These are phyloP conservation scores for Colletotrichum sidae DNA, from an alignment of 2,329 filamentous ascomycete species.

Conservation along the genomic window DNA sequence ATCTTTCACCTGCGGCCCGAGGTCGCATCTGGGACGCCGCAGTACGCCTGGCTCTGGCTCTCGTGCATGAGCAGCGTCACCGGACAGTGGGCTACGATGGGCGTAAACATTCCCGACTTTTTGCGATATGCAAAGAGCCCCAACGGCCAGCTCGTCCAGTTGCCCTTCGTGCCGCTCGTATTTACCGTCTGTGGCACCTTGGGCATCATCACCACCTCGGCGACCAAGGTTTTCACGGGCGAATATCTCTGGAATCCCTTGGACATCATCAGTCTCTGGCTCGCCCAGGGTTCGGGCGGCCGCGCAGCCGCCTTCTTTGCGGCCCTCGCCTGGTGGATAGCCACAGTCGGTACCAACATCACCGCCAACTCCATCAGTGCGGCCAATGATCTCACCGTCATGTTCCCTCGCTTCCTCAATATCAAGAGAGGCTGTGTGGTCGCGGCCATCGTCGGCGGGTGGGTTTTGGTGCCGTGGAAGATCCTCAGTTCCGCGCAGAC, in stretches of 20 bases:
- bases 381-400: conserved; percentile 67
- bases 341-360: conserved; percentile 67
- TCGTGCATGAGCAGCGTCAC: conserved; percentile 37
- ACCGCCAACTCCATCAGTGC: conserved; percentile 66
- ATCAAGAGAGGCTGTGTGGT: conserved; percentile 67
- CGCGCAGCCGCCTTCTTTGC: conserved; percentile 59
- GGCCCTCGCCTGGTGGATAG: conserved; percentile 64
- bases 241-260: conserved; percentile 62
- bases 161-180: conserved; percentile 59
- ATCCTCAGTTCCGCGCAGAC: conserved; percentile 69
- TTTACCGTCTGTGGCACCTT: conserved; percentile 57
- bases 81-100: conserved; percentile 46
- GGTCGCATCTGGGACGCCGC: conserved; percentile 22
- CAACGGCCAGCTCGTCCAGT: conserved; percentile 37
- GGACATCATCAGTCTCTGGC: conserved; percentile 58
- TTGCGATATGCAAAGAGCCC: conserved; percentile 44
- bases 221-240: conserved; percentile 57
- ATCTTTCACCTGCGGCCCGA: conserved; percentile 36
- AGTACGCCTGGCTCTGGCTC: conserved; percentile 35
- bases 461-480: conserved; percentile 74
- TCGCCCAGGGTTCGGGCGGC: conserved; percentile 53
- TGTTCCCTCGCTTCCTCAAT: conserved; percentile 65
- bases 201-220: conserved; percentile 67
- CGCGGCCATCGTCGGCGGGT: conserved; percentile 64
- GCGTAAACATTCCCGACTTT: conserved; percentile 61